Conservation (phyloP, 176 grass and related monocot genomes). For the Guadua angustifolia region DNA sequence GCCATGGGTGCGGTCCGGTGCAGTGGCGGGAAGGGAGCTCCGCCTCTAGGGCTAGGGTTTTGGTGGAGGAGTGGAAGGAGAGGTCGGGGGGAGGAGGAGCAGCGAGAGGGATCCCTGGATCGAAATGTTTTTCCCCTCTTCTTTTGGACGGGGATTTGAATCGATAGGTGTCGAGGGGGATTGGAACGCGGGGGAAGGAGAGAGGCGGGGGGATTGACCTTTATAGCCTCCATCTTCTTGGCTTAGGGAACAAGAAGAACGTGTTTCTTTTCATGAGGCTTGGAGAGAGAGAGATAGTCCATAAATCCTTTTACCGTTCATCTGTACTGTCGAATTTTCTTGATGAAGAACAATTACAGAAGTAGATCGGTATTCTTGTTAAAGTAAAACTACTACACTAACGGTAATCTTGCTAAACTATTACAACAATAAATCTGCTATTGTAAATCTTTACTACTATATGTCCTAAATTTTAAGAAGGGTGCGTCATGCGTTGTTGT, state of each 20-base stretch:
- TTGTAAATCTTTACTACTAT: too few relatives aligned
- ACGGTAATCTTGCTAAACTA: not conserved
- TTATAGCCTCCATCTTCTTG: slow-evolving; percentile 50
- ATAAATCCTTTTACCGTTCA: not conserved
- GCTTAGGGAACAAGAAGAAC: slow-evolving; percentile 55
- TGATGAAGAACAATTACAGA: slow-evolving; percentile 13
- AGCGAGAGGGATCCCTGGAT: slow-evolving; percentile 48
- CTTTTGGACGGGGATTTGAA: slow-evolving; percentile 40
- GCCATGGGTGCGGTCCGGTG: slow-evolving; percentile 34
- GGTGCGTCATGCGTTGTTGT: too few relatives aligned
- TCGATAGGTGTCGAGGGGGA: slow-evolving; percentile 37
- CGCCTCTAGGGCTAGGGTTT: slow-evolving; percentile 60
- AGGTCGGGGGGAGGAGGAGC: not conserved
- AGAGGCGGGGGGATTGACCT: slow-evolving; percentile 28
- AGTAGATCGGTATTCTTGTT: not conserved
- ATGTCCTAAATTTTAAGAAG: not conserved
- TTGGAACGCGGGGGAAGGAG: slow-evolving; percentile 12
- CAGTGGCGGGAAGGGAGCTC: slow-evolving; percentile 28
- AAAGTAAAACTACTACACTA: not conserved
- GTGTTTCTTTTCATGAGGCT: not conserved
- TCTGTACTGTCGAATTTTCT: slow-evolving; percentile 1
- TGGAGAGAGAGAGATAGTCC: not conserved
- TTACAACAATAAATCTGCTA: not conserved
- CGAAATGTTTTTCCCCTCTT: slow-evolving; percentile 22
- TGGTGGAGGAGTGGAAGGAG: not conserved